phyloP scores from a whole-genome alignment of 805 yeast species.

The Tetrapisispora iriomotensis region DNA sequence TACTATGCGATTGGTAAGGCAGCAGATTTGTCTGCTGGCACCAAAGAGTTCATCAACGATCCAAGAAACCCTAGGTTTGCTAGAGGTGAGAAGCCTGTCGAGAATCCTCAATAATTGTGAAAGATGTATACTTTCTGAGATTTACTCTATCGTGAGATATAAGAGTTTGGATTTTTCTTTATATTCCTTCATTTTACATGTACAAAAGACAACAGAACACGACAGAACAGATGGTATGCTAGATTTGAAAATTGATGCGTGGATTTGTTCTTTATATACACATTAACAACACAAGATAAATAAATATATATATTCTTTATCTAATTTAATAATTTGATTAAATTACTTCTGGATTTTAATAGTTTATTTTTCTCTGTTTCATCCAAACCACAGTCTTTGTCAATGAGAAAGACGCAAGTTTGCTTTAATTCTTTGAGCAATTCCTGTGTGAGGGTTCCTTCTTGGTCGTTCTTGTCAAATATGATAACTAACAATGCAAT shows the following conservation, averaged over 20 bases:
- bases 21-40: constrained; percentile 56
- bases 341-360: not conserved
- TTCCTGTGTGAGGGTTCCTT: constrained; percentile 12
- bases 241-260: too few species aligned
- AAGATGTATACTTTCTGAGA: not conserved
- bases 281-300: too few species aligned
- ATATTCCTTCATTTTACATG: not conserved
- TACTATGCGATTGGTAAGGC: constrained; percentile 64
- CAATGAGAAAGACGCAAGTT: not conserved
- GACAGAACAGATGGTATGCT: too few species aligned
- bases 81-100: constrained; percentile 42
- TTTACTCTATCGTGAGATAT: too few species aligned
- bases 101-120: constrained; percentile 8
- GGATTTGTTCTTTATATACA: too few species aligned
- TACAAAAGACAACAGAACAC: too few species aligned
- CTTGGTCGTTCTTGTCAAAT: constrained; percentile 18
- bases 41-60: constrained; percentile 80
- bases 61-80: constrained; percentile 93
- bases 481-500: constrained; percentile 14
- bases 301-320: not conserved
- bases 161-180: too few species aligned
- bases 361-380: not conserved
- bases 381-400: not conserved
- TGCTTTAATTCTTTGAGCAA: not conserved
- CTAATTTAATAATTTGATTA: not conserved